Evolutionary conservation across 352 stramenopile species (phyloP), one percentile per base, ranked within the genome.

Genomic region (Thraustotheca clavata): DNA sequence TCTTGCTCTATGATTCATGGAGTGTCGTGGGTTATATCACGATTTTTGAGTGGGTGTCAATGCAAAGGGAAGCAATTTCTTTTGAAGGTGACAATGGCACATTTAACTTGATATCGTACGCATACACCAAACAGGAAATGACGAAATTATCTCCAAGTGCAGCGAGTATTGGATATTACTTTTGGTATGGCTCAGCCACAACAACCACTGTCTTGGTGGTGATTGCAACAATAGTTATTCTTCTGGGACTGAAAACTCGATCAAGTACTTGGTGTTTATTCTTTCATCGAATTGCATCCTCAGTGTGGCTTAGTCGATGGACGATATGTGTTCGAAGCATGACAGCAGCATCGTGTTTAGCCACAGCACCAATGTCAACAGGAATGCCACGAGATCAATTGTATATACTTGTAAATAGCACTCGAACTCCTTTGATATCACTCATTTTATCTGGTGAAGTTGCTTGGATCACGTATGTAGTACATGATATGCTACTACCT

Each of bases 81-180:
- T 62, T 62, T 20, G 39, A 62, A 35, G 55, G 55, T 8, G 55
- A 62, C 20, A 12, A 14, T 12, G 12, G 20, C 11, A 52, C 55
- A n/a, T 52, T 62, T 3, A 54, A 14, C 3, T 29, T 62, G 6
- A 16, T 62, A 24, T 62, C 55, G 14, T n/a, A n/a, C n/a, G n/a
- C n/a, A n/a, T n/a, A n/a, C n/a, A n/a, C n/a, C n/a, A n/a, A n/a
- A n/a, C n/a, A n/a, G n/a, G n/a, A n/a, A n/a, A n/a, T n/a, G n/a
- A n/a, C n/a, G n/a, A n/a, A n/a, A n/a, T n/a, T n/a, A n/a, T n/a
- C n/a, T n/a, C n/a, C n/a, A n/a, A n/a, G n/a, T n/a, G n/a, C n/a
- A n/a, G n/a, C n/a, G n/a, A n/a, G n/a, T n/a, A n/a, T n/a, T n/a
- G n/a, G n/a, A n/a, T n/a, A n/a, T n/a, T n/a, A n/a, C n/a, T n/a